phyloP scores from a whole-genome alignment of 2,329 filamentous ascomycete species.

The Aspergillus ochraceus region DNA sequence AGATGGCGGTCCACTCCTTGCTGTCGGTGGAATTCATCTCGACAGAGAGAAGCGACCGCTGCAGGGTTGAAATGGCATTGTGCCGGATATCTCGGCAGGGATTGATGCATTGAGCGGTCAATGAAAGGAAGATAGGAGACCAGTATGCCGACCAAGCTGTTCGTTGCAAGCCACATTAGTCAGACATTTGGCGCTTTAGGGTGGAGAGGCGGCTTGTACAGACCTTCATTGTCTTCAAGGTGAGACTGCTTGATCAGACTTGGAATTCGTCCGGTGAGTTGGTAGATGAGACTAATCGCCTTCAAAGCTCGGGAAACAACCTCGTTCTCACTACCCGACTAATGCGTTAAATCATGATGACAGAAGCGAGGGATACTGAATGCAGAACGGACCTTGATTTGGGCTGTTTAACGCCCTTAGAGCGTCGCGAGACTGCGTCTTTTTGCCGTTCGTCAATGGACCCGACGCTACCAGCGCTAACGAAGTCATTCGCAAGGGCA shows the following conservation, averaged over 20 bases:
- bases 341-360: conserved; percentile 10
- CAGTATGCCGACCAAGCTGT: conserved; percentile 95
- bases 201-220: conserved; percentile 17
- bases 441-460: conserved; percentile 68
- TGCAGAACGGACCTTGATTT: conserved; percentile 54
- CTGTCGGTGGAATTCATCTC: conserved; percentile 81
- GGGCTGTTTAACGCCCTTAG: conserved; percentile 54
- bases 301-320: conserved; percentile 75
- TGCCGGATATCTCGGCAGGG: conserved; percentile 91
- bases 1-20: conserved; percentile 92
- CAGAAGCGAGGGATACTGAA: not conserved
- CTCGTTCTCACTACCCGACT: conserved; percentile 61
- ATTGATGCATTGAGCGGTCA: conserved; percentile 90
- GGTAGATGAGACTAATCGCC: conserved; percentile 78
- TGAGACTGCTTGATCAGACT: conserved; percentile 90
- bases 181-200: not conserved
- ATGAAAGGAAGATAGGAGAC: conserved; percentile 87
- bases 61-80: conserved; percentile 80
- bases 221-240: conserved; percentile 80
- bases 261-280: conserved; percentile 78
- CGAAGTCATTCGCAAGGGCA: conserved; percentile 82
- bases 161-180: not conserved
- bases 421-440: conserved; percentile 54
- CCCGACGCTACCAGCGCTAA: conserved; percentile 74
- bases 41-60: conserved; percentile 80